A percentile compares a stretch with the other conserved stretches of the same genome.
phyloP scores from a whole-genome alignment of 176 grass and related monocot genomes.

The Ensete ventricosum region DNA sequence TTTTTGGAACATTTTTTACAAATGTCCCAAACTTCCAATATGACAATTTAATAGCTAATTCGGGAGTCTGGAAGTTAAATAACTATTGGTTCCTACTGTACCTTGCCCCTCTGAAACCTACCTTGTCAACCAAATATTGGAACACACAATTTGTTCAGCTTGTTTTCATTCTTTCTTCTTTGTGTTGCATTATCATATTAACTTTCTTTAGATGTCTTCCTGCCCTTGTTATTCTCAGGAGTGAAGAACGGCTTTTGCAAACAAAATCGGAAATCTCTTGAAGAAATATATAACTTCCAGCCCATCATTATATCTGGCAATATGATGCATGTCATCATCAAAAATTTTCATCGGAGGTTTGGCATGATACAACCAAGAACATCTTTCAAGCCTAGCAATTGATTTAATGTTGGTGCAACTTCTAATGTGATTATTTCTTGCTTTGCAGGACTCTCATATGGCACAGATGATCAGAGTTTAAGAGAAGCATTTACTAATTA shows the following conservation, averaged over 20 bases:
- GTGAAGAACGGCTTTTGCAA: conserved; percentile 45
- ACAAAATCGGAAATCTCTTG: conserved; percentile 40
- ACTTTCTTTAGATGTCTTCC: background rate
- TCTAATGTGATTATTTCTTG: background rate
- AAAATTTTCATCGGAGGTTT: conserved; percentile 84
- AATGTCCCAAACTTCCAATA: too few relatives aligned
- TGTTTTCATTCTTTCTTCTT: background rate
- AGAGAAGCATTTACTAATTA: conserved; percentile 55
- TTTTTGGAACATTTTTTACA: too few relatives aligned
- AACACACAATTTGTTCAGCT: too few relatives aligned
- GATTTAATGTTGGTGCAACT: background rate
- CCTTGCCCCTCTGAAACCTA: too few relatives aligned
- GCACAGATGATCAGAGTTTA: conserved; percentile 60
- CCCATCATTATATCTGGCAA: conserved; percentile 45
- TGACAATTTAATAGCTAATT: too few relatives aligned
- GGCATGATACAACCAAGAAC: background rate
- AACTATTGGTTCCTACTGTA: too few relatives aligned
- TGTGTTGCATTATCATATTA: too few relatives aligned
- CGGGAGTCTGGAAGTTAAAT: too few relatives aligned
- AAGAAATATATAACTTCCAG: conserved; percentile 35
- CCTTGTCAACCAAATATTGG: too few relatives aligned
- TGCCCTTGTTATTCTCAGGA: background rate
- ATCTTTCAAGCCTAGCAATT: background rate
- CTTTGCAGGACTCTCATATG: conserved; percentile 54
- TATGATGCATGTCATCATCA: conserved; percentile 91